Base-by-base conservation (phyloP, 2,329 filamentous ascomycete genomes). In the Cercospora janseana region DNA sequence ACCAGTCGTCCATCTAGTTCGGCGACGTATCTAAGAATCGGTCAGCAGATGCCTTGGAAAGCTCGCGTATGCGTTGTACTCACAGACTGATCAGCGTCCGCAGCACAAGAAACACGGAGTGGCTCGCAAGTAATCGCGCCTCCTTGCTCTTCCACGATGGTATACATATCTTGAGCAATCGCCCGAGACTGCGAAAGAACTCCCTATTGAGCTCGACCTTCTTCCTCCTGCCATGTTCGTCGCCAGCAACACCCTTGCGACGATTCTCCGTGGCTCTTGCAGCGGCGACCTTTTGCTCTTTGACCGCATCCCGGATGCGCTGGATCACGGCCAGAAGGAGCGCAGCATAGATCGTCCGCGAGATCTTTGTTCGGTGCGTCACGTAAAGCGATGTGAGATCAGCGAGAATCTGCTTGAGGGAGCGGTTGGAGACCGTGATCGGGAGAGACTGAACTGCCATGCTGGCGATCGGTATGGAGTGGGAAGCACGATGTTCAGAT, bases 1-100 rank as follows among this genome's bases (percentile, higher is more conserved):
- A 98, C 93, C 53, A 98, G 81, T 54, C 85, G 84, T 37, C 93
- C 93, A 70, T 98, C 93, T 76, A 98, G 84, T 69, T 95, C 91
- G 2, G 93, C 93, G 16, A 98, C 93, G 70, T 95, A 95, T n/a
- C 41, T 44, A 20, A 4, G 20, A 10, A n/a, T 13, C 16, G 16
- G 41, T 44, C 27, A 44, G 41, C 28, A 10, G 10, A 20, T 28
- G 12, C 15, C 12, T 23, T 4, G 28, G 12, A n/a, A n/a, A 21
- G 6, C 27, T 31, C 24, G 26, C n/a, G 23, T 15, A 40, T 9
- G 35, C 21, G 23, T 5, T 13, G 6, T 4, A 23, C 41, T 44
- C 21, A 49, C 62, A 98, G 70, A 71, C 91, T 96, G 62, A 98
- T 90, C 65, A 98, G 74, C 1, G 93, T 97, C 62, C 93, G 77